Evolutionary conservation across 495 filamentous ascomycete species (phyloP), one percentile per base, ranked within the genome.

Genomic region (Aeminium ludgeri): DNA sequence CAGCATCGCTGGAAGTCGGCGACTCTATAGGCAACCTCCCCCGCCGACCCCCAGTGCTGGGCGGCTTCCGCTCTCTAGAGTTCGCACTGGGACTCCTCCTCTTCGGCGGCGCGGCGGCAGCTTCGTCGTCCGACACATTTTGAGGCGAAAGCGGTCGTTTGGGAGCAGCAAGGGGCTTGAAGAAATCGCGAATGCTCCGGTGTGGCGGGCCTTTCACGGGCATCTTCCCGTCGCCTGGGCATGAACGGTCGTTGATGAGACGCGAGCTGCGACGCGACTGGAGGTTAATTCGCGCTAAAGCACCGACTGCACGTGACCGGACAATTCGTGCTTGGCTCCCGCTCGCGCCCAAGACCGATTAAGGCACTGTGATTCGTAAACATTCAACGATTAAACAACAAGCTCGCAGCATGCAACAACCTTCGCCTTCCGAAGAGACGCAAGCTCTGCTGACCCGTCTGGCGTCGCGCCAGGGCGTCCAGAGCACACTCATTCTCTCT

Each of bases 381-480:
- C 23, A 25, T 4, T 25, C 4, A 25, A 25, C 8, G 23, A 25
- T 4, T 3, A 25, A 25, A 25, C 23, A 25, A 25, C 23, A 3
- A 25, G 20, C 19, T 37, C 12, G 0, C 62, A 78, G 50, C 62
- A 51, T 51, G 48, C 43, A 51, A 19, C 48, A 51, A 36, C 38
- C 44, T 3, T 47, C 48, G 6, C 48, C 48, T 25, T 47, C 67
- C 0, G 59, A 61, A 15, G 60, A 63, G 35, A 58, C 58, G 6
- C 49, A 57, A 32, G 34, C 49, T 18, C 57, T 60, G 10, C 57
- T 80, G 43, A 64, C 66, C 27, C 66, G 76, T 8, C 65, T 82
- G 3, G 67, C 70, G 36, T 71, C 71, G 52, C 79, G 79, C 37
- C 63, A 74, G 5, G 76, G 75, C 30, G 76, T 82, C 20, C 70